Evolutionary conservation across 2,329 filamentous ascomycete genomes (phyloP).

Genomic region (Epichloe baconii): DNA sequence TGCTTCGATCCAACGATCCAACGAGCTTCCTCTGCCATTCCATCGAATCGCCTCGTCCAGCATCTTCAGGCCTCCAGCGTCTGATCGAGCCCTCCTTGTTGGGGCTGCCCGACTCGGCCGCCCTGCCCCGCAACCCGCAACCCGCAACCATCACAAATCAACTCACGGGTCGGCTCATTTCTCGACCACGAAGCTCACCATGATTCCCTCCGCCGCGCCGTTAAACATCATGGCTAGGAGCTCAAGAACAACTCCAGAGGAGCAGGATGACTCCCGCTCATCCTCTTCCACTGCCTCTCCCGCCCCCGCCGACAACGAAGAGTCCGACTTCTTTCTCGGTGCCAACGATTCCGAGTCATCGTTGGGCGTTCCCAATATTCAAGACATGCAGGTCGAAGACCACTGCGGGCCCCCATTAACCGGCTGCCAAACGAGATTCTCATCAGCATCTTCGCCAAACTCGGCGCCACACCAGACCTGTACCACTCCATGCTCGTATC

Average conservation of each 20-base stretch:
- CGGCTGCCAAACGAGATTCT: conserved; percentile 87
- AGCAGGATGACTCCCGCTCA: conserved; percentile 40
- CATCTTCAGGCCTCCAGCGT: not conserved
- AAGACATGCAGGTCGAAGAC: conserved; percentile 58
- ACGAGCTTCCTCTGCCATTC: not conserved
- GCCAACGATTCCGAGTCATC: conserved; percentile 92
- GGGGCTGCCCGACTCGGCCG: conserved; percentile 3
- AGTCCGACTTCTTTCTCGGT: conserved; percentile 83
- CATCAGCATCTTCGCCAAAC: conserved; percentile 80
- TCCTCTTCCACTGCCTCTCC: conserved; percentile 64
- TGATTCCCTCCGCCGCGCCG: conserved; percentile 10
- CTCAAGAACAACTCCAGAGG: conserved; percentile 14
- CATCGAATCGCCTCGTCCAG: not conserved
- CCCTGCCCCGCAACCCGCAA: not conserved
- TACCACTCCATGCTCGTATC: conserved; percentile 88
- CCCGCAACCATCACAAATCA: not conserved
- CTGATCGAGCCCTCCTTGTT: not conserved
- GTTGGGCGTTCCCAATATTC: conserved; percentile 65
- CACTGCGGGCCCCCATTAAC: conserved; percentile 65
- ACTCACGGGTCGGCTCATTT: not conserved
- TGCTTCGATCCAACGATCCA: not conserved
- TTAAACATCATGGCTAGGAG: conserved; percentile 9
- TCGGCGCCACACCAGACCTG: conserved; percentile 63
- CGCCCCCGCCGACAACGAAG: conserved; percentile 66
- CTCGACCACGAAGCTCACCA: not conserved